phyloP scores from a whole-genome alignment of 108 stramenopile genomes.

The Cyclostephanos tholiformis region DNA sequence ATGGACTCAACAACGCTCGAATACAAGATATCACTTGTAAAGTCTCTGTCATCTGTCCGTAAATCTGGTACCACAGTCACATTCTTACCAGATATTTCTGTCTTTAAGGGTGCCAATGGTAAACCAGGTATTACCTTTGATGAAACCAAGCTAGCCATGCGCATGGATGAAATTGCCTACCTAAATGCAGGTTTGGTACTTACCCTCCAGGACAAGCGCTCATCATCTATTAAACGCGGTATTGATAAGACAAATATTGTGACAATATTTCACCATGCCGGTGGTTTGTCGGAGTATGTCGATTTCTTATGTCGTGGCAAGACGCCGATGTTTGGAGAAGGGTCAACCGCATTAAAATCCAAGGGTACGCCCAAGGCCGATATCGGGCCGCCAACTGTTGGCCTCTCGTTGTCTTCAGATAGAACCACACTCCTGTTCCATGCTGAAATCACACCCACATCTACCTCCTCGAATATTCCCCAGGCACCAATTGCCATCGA shows the following conservation, averaged over 20 bases:
- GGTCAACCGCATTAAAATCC: conserved; percentile 24
- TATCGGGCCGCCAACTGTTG: conserved; percentile 1
- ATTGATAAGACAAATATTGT: conserved; percentile 42
- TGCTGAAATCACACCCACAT: conserved; percentile 37
- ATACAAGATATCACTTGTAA: conserved; percentile 41
- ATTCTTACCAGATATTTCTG: conserved; percentile 85
- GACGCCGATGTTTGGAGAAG: conserved; percentile 66
- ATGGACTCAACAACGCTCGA: conserved; percentile 29
- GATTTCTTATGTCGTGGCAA: conserved; percentile 83
- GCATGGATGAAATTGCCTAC: conserved; percentile 90
- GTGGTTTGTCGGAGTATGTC: conserved; percentile 87
- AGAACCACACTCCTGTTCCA: conserved; percentile 46
- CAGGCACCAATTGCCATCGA: conserved; percentile 74
- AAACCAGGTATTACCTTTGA: conserved; percentile 81
- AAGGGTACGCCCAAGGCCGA: conserved; percentile 39
- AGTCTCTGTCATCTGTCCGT: conserved; percentile 49
- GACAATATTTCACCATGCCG: conserved; percentile 84
- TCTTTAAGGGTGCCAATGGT: conserved; percentile 91
- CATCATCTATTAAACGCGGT: conserved; percentile 33
- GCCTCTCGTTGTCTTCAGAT: conserved; percentile 37
- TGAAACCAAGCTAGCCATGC: conserved; percentile 62
- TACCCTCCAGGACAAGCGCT: conserved; percentile 78
- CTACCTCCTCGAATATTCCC: conserved; percentile 25
- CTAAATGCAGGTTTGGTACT: conserved; percentile 91
- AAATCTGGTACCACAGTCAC: conserved; percentile 76